Evolutionary conservation across 495 filamentous ascomycete genomes (phyloP), one percentile per base, ranked within the genome.

Genomic region (Penicillium longicatenatum): DNA sequence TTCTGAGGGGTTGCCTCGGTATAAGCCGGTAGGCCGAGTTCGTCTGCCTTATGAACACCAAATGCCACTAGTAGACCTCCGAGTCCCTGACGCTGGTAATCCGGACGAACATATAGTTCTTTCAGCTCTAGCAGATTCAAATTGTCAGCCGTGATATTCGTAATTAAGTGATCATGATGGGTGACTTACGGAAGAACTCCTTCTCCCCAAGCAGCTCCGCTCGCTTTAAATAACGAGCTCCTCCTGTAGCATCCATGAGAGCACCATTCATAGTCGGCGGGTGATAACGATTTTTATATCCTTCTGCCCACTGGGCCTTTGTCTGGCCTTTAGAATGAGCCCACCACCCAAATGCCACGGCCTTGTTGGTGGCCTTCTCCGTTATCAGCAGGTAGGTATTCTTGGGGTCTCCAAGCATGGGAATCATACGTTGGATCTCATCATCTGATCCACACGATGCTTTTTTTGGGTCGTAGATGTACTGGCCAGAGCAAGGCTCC

Each of bases 41-140:
- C 45, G n/a, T 48, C 45, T 48, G 45, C 45, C 20, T 29, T 29
- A n/a, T 48, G 6, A 29, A 48, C 45, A 48, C 22, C 45, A 48
- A 29, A 48, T 14, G 21, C 45, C 22, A 48, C 45, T 6, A 48
- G 7, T 3, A 48, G 11, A 48, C 45, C 16, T 29, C 45, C 45
- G 3, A 48, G 45, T 10, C 45, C 45, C 21, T 29, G 45, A 10
- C 45, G 45, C 45, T 48, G 45, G 30, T 48, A 29, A 3, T 29
- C n/a, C 6, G 45, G 45, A 24, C 29, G 21, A 48, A 48, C 45
- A 48, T 29, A 48, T 6, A 48, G 22, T 48, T 48, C 45, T 30
- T 48, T 48, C 21, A 48, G 45, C 4, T 48, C 45, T 48, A 29
- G 14, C 8, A 48, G 9, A 22, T n/a, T 29, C 21, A 48, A 29